phyloP scores from a whole-genome alignment of 331 rosid genomes.

The Pyrus hybrid region DNA sequence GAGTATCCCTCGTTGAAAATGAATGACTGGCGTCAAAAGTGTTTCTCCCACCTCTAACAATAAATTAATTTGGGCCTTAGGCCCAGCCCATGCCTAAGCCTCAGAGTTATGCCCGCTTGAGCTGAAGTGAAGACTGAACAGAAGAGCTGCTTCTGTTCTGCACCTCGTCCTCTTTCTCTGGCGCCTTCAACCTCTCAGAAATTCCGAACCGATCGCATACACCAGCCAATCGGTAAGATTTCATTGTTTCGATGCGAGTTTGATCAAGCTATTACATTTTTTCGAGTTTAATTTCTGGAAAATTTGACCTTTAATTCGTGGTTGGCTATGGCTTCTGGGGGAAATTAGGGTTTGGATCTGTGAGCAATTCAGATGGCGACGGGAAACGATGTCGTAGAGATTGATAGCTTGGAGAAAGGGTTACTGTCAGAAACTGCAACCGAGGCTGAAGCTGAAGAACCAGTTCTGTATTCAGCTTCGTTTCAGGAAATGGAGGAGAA shows the following conservation, averaged over 20 bases:
- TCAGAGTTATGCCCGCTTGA: not conserved
- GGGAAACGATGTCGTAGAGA: constrained; percentile 44
- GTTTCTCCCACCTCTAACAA: not conserved
- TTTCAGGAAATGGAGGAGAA: constrained; percentile 67
- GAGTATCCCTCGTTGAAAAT: no score
- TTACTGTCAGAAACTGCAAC: constrained; percentile 24
- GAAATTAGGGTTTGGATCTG: not conserved
- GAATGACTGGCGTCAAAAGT: no score
- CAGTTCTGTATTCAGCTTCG: constrained; percentile 59
- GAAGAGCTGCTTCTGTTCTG: not conserved
- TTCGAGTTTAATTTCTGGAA: not conserved
- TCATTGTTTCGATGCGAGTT: not conserved
- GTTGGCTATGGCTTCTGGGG: not conserved
- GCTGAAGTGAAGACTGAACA: not conserved
- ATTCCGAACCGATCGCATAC: not conserved
- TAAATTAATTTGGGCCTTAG: not conserved
- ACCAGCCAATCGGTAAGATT: not conserved
- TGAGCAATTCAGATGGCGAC: constrained; percentile 30
- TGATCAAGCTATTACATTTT: not conserved
- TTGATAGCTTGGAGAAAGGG: constrained; percentile 54
- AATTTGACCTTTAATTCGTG: not conserved
- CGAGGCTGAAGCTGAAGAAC: constrained; percentile 30
- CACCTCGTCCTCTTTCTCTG: not conserved
- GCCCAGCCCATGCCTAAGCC: not conserved
- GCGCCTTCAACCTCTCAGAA: not conserved